Conservation (phyloP, 176 grass and related monocot species). For the Cymbopogon citratus region DNA sequence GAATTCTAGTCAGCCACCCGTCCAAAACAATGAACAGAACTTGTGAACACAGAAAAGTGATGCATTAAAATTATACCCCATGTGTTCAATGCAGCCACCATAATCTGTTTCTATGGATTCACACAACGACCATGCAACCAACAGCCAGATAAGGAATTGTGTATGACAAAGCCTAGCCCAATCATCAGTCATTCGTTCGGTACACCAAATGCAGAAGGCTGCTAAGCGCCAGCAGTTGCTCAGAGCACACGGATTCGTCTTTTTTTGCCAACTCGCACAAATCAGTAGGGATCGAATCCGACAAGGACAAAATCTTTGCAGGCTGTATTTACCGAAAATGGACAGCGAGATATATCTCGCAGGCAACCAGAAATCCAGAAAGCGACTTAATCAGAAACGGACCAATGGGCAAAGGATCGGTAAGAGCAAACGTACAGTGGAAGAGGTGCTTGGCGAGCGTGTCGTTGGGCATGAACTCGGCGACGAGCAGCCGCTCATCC, state of each 20-base stretch:
- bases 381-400: neutral
- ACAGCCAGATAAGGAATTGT: neutral
- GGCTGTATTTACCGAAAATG: neutral
- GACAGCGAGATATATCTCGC: neutral
- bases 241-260: neutral
- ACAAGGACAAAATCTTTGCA: neutral
- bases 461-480: conserved; percentile 99
- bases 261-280: conserved; percentile 20
- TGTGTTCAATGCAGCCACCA: neutral
- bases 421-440: conserved; percentile 60
- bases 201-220: conserved; percentile 37
- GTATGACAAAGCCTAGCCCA: conserved; percentile 12
- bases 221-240: conserved; percentile 31
- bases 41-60: neutral
- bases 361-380: neutral
- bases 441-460: conserved; percentile 95
- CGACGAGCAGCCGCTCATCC: conserved; percentile 92
- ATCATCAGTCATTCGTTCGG: conserved; percentile 42
- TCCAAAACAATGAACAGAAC: neutral
- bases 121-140: conserved; percentile 10
- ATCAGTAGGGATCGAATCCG: neutral
- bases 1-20: neutral
- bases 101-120: conserved; percentile 10
- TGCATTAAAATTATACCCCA: neutral
- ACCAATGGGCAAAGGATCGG: neutral